phyloP scores from a whole-genome alignment of 352 stramenopile species.

The Sclerospora graminicola region DNA sequence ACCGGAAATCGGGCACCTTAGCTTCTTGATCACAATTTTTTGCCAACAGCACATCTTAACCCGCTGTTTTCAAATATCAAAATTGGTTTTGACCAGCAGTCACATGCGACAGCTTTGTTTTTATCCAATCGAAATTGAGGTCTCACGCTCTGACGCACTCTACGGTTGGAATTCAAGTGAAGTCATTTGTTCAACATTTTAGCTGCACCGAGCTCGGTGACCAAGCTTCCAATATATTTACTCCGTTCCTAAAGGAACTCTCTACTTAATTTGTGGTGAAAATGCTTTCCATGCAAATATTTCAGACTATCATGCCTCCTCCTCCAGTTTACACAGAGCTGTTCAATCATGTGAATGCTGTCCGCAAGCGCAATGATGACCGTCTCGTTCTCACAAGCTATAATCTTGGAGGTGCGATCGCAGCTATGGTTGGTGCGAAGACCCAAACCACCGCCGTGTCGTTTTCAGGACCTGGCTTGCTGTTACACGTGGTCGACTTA shows the following conservation, averaged over 20 bases:
- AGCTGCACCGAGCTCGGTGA: constrained; percentile 62
- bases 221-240: constrained; percentile 64
- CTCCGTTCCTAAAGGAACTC: constrained; percentile 81
- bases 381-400: constrained; percentile 68
- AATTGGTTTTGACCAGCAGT: no score
- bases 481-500: constrained; percentile 73
- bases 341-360: constrained; percentile 28
- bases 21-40: no score
- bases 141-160: constrained; percentile 60
- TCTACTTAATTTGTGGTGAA: constrained; percentile 59
- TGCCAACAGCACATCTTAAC: no score
- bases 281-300: constrained; percentile 62
- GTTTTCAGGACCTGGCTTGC: constrained; percentile 68
- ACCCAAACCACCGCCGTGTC: constrained; percentile 71
- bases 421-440: constrained; percentile 76
- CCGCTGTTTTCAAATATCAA: no score
- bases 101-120: no score
- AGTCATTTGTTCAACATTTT: constrained; percentile 73
- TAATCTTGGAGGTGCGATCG: constrained; percentile 77
- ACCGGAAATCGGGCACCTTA: no score
- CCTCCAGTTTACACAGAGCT: constrained; percentile 48
- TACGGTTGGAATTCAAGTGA: constrained; percentile 77
- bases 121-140: no score
- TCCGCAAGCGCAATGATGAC: constrained; percentile 27
- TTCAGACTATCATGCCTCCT: constrained; percentile 52